A percentile compares a stretch with the other conserved stretches of the same genome.
phyloP scores from a whole-genome alignment of 306 rosid genomes.

The Rosa multiflora region DNA sequence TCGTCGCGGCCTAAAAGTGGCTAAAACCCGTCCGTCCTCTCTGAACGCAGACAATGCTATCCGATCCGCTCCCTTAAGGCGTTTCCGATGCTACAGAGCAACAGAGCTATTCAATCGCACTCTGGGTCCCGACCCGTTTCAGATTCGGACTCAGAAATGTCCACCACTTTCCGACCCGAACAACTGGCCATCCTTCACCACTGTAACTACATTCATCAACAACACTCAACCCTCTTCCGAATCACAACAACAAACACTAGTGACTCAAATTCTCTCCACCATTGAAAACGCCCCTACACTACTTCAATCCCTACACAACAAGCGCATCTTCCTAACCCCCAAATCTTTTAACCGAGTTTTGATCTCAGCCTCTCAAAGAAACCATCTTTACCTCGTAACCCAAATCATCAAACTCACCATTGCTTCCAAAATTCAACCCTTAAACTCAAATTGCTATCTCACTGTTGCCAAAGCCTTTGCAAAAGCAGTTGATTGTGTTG shows the following conservation, averaged over 20 bases:
- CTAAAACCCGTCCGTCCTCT: too few species aligned
- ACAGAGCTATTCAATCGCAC: too few species aligned
- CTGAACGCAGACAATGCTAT: not conserved
- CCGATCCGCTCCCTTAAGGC: too few species aligned
- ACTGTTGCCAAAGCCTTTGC: constrained; percentile 59
- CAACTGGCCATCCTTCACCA: constrained; percentile 25
- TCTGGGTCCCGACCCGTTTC: not conserved
- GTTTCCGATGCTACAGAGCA: too few species aligned
- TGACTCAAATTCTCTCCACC: constrained; percentile 41
- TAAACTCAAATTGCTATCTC: constrained; percentile 47
- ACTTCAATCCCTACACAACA: constrained; percentile 43
- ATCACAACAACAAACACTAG: constrained; percentile 35
- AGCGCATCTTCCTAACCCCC: constrained; percentile 34
- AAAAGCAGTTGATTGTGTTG: constrained; percentile 36
- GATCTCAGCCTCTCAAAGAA: constrained; percentile 53
- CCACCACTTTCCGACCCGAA: not conserved
- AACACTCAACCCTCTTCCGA: constrained; percentile 18
- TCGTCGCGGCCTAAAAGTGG: too few species aligned
- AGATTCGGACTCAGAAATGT: not conserved
- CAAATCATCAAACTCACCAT: constrained; percentile 55
- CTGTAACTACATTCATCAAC: constrained; percentile 26
- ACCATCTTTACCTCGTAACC: constrained; percentile 44
- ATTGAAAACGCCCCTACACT: constrained; percentile 40
- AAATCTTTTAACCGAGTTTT: constrained; percentile 42
- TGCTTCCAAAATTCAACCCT: constrained; percentile 26